Evolutionary conservation across 257 asterid species (phyloP).

Genomic region (Asclepias syriaca): DNA sequence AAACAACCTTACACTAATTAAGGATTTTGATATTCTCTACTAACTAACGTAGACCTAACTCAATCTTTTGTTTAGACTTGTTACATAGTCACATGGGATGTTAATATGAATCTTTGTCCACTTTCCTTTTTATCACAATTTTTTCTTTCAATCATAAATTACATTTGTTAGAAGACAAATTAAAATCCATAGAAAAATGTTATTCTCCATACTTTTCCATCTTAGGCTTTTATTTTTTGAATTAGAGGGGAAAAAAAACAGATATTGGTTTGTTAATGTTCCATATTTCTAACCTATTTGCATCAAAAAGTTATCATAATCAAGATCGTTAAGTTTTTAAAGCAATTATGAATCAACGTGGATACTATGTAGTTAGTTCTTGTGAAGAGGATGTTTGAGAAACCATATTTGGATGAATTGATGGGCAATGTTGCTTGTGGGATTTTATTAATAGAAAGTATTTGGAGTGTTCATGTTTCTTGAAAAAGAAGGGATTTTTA

Average conservation of each 20-base stretch:
- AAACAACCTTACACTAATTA: neutral
- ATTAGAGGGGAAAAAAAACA: neutral
- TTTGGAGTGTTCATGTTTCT: no score
- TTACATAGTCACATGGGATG: constrained; percentile 1
- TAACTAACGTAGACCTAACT: neutral
- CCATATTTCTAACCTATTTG: no score
- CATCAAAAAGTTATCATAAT: no score
- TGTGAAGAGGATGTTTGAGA: no score
- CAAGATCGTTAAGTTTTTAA: no score
- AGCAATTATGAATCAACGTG: no score
- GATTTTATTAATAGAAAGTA: no score
- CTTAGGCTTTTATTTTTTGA: neutral
- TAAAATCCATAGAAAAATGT: neutral
- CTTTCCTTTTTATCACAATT: neutral
- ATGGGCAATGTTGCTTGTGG: no score
- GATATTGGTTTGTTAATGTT: neutral
- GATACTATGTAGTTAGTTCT: no score
- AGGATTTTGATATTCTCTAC: neutral
- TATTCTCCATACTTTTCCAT: neutral
- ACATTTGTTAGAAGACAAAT: neutral
- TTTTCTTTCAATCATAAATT: neutral
- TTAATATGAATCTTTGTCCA: neutral
- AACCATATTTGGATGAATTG: no score
- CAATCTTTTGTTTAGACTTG: neutral
- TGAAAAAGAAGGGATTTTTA: no score